A percentile compares a stretch with the other conserved stretches of the same genome.
Conservation (phyloP, 441 rosid genomes). For the Breynia disticha region DNA sequence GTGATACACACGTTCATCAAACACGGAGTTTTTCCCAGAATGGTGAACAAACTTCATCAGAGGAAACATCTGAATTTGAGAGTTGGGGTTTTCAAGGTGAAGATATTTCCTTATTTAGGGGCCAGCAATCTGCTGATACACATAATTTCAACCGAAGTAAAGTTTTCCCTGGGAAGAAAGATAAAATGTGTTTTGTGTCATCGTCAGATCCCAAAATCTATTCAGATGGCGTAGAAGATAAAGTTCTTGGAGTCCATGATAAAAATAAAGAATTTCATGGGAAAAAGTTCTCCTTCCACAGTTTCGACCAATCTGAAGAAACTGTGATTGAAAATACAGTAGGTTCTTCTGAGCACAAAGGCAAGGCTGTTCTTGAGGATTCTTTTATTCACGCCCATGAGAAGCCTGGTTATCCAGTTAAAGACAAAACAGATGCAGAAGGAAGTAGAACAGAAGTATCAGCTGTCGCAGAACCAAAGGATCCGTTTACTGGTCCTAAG, state of each 20-base stretch:
- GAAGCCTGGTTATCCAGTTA: not conserved
- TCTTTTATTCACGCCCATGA: not conserved
- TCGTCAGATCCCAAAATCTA: not conserved
- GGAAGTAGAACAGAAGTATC: not conserved
- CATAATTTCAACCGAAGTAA: not conserved
- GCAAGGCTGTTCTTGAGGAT: not conserved
- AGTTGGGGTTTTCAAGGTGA: not conserved
- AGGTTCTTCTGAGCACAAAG: not conserved
- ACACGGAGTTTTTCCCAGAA: not conserved
- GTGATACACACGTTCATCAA: not conserved
- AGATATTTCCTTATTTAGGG: not conserved
- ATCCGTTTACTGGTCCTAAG: slow-evolving; percentile 2
- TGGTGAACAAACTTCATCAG: not conserved
- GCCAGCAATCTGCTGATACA: not conserved
- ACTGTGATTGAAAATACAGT: not conserved
- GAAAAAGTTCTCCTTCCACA: not conserved
- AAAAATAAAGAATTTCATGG: not conserved
- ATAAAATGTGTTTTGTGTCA: not conserved
- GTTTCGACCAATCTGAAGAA: not conserved
- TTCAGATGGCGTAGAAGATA: not conserved
- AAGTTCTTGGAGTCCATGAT: not conserved
- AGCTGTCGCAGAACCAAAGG: not conserved
- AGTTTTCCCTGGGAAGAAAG: not conserved
- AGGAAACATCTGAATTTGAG: not conserved
- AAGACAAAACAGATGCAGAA: not conserved